Evolutionary conservation across 2,329 filamentous ascomycete genomes (phyloP), one percentile per base, ranked within the genome.

Genomic region (Botrytis elliptica): DNA sequence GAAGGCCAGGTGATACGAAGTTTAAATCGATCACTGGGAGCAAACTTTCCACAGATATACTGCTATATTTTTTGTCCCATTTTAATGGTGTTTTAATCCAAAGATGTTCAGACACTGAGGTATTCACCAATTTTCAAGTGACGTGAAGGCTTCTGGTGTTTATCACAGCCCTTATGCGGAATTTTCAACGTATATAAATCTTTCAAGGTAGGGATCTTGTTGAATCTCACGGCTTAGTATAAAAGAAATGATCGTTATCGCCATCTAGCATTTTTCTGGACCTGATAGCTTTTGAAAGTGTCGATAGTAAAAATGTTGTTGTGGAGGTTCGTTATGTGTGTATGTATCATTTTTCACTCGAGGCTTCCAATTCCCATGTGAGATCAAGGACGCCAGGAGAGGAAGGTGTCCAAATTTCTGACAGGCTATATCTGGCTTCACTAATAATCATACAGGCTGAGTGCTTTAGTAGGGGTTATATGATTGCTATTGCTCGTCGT

Each of bases 241-340:
- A 1, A 14, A 0, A 4, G 4, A n/a, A 14, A 52, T 14, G 10
- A 2, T n/a, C 22, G 0, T 52, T n/a, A n/a, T 52, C 25, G 12
- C 10, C 49, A 52, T 2, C 10, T n/a, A 52, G 10, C 1, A 52
- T 14, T n/a, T 1, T 52, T 52, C 10, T 14, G 22, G 1, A 52
- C 22, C 22, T n/a, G 22, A 52, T 14, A 52, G 10, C 22, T 4
- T n/a, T 12, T 25, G 10, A 25, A 25, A 14, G 5, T 25, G 4
- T 25, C 6, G 10, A 14, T 6, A 25, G 22, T 52, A 52, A 25
- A 25, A 5, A 0, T 6, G 22, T n/a, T 5, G 29, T 29, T 52
- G 49, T 52, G 49, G 22, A 14, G 25, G 4, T n/a, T 52, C 49
- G 25, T 25, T 52, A 1, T 14, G 25, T 49, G 46, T 49, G 22